Evolutionary conservation across 495 filamentous ascomycete species (phyloP).

Genomic region (Haplographium delicatum): DNA sequence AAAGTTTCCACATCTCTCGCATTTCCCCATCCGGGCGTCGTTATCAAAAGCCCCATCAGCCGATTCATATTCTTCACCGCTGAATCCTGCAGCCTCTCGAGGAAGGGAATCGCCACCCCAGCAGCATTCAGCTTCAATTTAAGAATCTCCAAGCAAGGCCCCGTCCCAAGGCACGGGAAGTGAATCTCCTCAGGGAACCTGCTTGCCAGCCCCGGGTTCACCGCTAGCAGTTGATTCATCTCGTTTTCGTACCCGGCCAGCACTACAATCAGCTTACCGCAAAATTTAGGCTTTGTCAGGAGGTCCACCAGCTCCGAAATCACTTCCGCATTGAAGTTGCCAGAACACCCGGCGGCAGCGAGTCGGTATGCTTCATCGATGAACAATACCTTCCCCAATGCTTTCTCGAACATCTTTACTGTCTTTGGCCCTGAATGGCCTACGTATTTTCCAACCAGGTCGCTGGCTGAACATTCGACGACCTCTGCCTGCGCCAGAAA

Average conservation of each 20-base stretch:
- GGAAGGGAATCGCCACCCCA: not conserved
- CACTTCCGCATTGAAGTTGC: constrained; percentile 54
- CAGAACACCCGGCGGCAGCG: constrained; percentile 26
- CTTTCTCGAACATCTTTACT: constrained; percentile 46
- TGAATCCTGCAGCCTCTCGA: not conserved
- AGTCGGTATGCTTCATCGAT: constrained; percentile 61
- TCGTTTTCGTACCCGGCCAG: constrained; percentile 69
- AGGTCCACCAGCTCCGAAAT: constrained; percentile 60
- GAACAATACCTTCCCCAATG: constrained; percentile 55
- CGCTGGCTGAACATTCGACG: constrained; percentile 34
- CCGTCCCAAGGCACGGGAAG: constrained; percentile 40
- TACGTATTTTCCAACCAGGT: constrained; percentile 38
- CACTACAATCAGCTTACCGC: constrained; percentile 63
- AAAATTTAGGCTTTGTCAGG: constrained; percentile 55
- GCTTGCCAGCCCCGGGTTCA: constrained; percentile 53
- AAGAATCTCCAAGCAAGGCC: constrained; percentile 35
- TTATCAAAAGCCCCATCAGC: constrained; percentile 9
- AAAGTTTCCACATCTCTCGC: constrained; percentile 58
- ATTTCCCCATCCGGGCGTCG: constrained; percentile 55
- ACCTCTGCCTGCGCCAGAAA: constrained; percentile 32
- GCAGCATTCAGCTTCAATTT: not conserved
- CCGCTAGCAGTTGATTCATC: constrained; percentile 63
- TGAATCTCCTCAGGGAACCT: constrained; percentile 55
- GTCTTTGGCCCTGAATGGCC: constrained; percentile 63
- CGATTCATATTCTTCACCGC: not conserved